Evolutionary conservation across 169 alveolate species (phyloP).

Genomic region (Sarcocystis neurona): DNA sequence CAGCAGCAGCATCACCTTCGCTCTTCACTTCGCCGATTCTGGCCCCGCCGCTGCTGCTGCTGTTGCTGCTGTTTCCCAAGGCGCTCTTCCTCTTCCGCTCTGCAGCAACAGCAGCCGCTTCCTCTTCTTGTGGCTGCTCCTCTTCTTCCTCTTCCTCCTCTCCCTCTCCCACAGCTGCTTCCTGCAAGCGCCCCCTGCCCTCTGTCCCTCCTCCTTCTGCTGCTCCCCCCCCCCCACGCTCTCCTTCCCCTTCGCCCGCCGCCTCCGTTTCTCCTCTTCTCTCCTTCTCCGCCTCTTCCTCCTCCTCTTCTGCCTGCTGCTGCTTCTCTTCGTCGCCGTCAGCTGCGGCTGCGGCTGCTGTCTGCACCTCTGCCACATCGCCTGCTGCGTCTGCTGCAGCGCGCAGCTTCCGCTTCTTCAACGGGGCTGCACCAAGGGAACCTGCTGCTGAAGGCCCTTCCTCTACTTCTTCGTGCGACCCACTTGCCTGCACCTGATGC

Average conservation of each 20-base stretch:
- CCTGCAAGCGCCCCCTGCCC: too few species aligned
- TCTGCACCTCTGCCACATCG: background rate
- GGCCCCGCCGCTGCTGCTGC: too few species aligned
- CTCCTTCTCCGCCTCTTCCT: background rate
- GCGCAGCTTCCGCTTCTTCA: background rate
- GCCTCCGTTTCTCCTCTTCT: background rate
- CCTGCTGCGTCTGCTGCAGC: background rate
- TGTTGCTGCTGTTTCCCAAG: background rate
- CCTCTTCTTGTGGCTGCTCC: constrained; percentile 1
- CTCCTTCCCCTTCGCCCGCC: background rate
- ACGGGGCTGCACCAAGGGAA: too few species aligned
- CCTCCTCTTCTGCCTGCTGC: background rate
- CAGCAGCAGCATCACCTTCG: constrained; percentile 22
- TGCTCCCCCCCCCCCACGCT: background rate
- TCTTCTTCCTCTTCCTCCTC: background rate
- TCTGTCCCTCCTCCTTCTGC: background rate
- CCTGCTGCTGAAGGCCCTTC: too few species aligned
- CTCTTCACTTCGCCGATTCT: too few species aligned
- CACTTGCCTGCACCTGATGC: background rate
- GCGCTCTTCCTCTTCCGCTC: constrained; percentile 39
- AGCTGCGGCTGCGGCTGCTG: background rate
- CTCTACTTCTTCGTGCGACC: background rate
- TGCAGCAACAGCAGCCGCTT: constrained; percentile 40
- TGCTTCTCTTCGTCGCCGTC: background rate
- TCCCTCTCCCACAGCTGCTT: background rate